Evolutionary conservation across 352 stramenopile genomes (phyloP).

Genomic region (Pythium periplocum): DNA sequence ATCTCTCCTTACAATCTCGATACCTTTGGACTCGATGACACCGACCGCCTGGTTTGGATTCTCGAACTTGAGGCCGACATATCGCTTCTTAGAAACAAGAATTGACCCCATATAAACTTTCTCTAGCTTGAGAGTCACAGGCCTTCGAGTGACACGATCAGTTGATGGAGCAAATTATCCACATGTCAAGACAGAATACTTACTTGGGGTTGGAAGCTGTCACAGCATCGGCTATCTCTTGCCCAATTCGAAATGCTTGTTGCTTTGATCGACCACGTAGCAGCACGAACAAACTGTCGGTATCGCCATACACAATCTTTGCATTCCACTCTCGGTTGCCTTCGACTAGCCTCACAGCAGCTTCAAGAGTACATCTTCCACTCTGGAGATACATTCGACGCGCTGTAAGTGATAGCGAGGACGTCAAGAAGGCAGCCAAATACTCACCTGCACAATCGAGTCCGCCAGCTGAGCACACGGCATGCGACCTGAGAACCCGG

Average conservation of each 20-base stretch:
- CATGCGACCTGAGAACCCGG: slow-evolving; percentile 97
- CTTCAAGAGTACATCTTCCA: slow-evolving; percentile 90
- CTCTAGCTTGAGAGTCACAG: slow-evolving; percentile 79
- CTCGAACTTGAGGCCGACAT: slow-evolving; percentile 88
- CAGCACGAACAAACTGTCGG: slow-evolving; percentile 98
- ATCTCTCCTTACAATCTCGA: slow-evolving; percentile 92
- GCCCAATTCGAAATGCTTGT: slow-evolving; percentile 93
- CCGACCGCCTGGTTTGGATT: slow-evolving; percentile 34
- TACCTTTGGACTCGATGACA: slow-evolving; percentile 87
- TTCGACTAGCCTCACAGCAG: slow-evolving; percentile 91
- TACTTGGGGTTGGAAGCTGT: slow-evolving; percentile 83
- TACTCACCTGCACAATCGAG: slow-evolving; percentile 86
- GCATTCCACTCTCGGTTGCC: slow-evolving; percentile 73
- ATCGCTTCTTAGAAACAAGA: slow-evolving; percentile 95
- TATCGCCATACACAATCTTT: slow-evolving; percentile 97
- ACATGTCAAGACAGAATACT: background rate
- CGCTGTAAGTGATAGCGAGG: slow-evolving; percentile 1
- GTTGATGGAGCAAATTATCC: background rate
- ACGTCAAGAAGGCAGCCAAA: slow-evolving; percentile 4
- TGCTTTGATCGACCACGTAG: slow-evolving; percentile 90
- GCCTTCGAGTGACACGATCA: slow-evolving; percentile 22
- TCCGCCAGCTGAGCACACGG: slow-evolving; percentile 95
- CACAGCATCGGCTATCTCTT: slow-evolving; percentile 87
- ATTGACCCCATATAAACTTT: slow-evolving; percentile 93
- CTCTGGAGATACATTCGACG: slow-evolving; percentile 25